Evolutionary conservation across 106 monocot species (phyloP).

Genomic region (Chionographis japonica): DNA sequence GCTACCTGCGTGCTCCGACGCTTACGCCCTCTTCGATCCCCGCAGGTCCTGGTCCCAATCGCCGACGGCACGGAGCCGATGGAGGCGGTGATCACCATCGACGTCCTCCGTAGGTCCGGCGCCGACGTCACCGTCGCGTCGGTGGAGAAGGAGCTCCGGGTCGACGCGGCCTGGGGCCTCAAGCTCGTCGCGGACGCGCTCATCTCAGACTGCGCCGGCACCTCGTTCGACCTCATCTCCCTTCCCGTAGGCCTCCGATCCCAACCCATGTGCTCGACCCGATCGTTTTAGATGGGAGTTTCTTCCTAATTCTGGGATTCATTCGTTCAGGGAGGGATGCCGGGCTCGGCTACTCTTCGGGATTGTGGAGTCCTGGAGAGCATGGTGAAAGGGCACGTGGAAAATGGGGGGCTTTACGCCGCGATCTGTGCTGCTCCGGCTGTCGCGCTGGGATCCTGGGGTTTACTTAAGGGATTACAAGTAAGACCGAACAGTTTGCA

Average conservation of each 20-base stretch:
- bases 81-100: conserved; percentile 46
- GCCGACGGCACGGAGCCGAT: conserved; percentile 46
- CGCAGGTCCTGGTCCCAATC: conserved; percentile 35
- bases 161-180: conserved; percentile 35
- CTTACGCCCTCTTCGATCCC: too few relatives aligned
- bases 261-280: background rate
- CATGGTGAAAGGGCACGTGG: conserved; percentile 65
- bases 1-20: too few relatives aligned
- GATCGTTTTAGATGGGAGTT: background rate
- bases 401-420: conserved; percentile 53
- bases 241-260: conserved; percentile 20
- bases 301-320: background rate
- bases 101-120: conserved; percentile 37
- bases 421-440: conserved; percentile 90
- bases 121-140: conserved; percentile 51
- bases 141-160: conserved; percentile 11
- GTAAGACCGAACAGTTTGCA: conserved; percentile 15
- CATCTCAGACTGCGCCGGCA: conserved; percentile 14
- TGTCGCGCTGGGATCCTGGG: conserved; percentile 79
- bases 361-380: conserved; percentile 52
- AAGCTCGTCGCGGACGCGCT: conserved; percentile 42
- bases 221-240: conserved; percentile 32
- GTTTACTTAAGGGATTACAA: conserved; percentile 69
- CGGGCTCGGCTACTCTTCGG: conserved; percentile 56
- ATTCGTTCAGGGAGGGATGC: conserved; percentile 63